Evolutionary conservation across 108 stramenopile species (phyloP), one percentile per base, ranked within the genome.

Genomic region (Skeletonema marinoi): DNA sequence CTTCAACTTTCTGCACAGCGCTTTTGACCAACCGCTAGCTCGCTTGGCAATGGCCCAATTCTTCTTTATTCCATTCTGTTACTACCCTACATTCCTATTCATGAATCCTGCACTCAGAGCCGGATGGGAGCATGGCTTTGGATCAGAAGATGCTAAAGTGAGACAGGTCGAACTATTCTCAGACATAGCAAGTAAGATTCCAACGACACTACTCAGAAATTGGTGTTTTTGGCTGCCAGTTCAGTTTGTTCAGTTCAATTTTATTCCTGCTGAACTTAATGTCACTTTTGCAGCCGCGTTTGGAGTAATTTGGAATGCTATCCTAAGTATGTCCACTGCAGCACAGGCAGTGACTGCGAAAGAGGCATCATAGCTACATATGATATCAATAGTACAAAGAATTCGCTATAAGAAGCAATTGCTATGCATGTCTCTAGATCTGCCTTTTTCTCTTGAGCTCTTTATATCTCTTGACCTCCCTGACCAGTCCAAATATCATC

Each of bases 401-500:
- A 35, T 35, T 1, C 33, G 33, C 33, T 35, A 35, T 25, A 35
- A 1, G 33, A 35, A 35, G 4, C 4, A 5, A 5, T 35, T 6
- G 33, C 0, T 25, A 5, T 35, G 33, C 33, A 35, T 35, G 33
- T 41, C 11, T 8, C 11, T 41, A 46, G 44, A 16, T 54, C 54
- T 56, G 54, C 33, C 38, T 80, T 46, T 75, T 75, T 16, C 17
- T 75, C 68, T 32, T 62, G 3, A 84, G 75, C 41, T 84, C 44
- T 41, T 41, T 68, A 72, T 85, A 90, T n/a, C 89, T 75, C 54
- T 88, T 88, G 32, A 79, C 50, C 66, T 92, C 92, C 54, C 88
- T 80, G 14, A 89, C 60, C 29, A 86, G 32, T 29, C 85, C 85
- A 10, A 73, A 60, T 8, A 90, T 36, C 59, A 89, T 78, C 19